A percentile compares a stretch with the other conserved stretches of the same genome.
Conservation (phyloP, 2,329 filamentous ascomycete genomes). For the Neurospora sp. region DNA sequence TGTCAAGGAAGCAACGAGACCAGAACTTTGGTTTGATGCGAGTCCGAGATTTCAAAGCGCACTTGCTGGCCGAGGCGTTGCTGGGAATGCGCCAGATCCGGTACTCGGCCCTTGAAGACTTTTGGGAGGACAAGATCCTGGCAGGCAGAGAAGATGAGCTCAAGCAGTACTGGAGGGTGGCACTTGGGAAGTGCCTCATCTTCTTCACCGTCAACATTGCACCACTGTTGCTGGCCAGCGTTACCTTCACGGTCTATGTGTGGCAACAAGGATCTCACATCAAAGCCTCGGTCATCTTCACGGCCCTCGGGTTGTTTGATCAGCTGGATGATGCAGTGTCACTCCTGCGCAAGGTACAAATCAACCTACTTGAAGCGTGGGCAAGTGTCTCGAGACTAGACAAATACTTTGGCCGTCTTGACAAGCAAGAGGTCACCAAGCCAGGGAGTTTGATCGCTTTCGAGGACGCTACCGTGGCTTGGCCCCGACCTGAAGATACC, state of each 20-base stretch:
- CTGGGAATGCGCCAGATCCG: conserved; percentile 30
- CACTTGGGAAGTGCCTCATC: conserved; percentile 21
- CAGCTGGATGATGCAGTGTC: conserved; percentile 25
- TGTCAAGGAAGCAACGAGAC: conserved; percentile 22
- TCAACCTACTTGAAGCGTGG: conserved; percentile 26
- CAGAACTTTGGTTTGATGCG: conserved; percentile 27
- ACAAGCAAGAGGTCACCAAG: conserved; percentile 19
- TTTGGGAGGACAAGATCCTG: conserved; percentile 26
- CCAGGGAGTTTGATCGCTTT: conserved; percentile 20
- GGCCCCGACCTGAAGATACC: conserved; percentile 23
- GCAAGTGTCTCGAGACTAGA: conserved; percentile 25
- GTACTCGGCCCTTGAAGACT: conserved; percentile 26
- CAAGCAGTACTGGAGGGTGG: conserved; percentile 23
- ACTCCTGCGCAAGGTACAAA: conserved; percentile 23
- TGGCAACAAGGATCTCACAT: conserved; percentile 22
- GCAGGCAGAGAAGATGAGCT: conserved; percentile 26
- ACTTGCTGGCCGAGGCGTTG: conserved; percentile 25
- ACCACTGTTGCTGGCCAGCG: conserved; percentile 24
- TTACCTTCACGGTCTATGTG: conserved; percentile 23
- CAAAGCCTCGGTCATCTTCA: conserved; percentile 26
- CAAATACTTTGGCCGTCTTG: conserved; percentile 23
- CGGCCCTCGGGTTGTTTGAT: conserved; percentile 25
- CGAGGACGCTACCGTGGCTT: conserved; percentile 23
- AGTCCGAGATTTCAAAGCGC: conserved; percentile 25
- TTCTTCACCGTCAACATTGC: conserved; percentile 23